These are phyloP conservation scores for Camptophora hylomeconis DNA, from an alignment of 2,329 filamentous ascomycete species.

Conservation along the genomic window DNA sequence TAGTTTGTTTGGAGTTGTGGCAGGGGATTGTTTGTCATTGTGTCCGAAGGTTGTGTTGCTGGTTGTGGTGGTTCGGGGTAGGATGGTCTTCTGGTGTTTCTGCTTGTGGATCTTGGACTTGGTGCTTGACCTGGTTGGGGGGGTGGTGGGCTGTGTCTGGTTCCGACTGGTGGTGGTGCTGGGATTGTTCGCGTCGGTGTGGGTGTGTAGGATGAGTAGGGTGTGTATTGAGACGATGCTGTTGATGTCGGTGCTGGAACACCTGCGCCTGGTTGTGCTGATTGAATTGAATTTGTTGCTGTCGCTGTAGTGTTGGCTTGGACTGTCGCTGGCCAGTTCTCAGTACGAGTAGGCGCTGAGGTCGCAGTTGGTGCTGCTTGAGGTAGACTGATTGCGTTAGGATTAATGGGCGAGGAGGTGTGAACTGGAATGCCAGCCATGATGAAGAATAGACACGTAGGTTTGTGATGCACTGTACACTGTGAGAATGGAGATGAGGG, in stretches of 20 bases:
- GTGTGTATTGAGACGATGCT: too few species aligned
- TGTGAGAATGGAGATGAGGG: too few species aligned
- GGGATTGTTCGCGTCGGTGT: constrained; percentile 6
- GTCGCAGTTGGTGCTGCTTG: constrained; percentile 8
- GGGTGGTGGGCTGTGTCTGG: constrained; percentile 9
- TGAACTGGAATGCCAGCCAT: constrained; percentile 11
- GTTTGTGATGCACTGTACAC: too few species aligned
- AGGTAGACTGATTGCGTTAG: constrained; percentile 7
- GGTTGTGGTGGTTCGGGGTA: constrained; percentile 5
- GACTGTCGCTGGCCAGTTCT: constrained; percentile 1
- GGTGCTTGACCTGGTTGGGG: constrained; percentile 4
- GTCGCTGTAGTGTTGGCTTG: constrained; percentile 6
- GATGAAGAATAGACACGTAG: too few species aligned
- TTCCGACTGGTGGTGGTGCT: constrained; percentile 7
- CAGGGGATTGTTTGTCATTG: constrained; percentile 5
- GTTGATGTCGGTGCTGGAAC: constrained; percentile 9
- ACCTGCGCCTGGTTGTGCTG: constrained; percentile 9
- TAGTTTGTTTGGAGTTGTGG: constrained; percentile 2
- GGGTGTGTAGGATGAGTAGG: constrained; percentile 5
- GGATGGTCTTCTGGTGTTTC: constrained; percentile 1
- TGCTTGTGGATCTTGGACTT: constrained; percentile 1
- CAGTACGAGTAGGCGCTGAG: constrained; percentile 5
- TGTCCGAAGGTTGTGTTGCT: constrained; percentile 7
- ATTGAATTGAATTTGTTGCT: constrained; percentile 1
- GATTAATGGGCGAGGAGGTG: constrained; percentile 15